Conservation (phyloP, 441 rosid species). For the Pelargonium australe region DNA sequence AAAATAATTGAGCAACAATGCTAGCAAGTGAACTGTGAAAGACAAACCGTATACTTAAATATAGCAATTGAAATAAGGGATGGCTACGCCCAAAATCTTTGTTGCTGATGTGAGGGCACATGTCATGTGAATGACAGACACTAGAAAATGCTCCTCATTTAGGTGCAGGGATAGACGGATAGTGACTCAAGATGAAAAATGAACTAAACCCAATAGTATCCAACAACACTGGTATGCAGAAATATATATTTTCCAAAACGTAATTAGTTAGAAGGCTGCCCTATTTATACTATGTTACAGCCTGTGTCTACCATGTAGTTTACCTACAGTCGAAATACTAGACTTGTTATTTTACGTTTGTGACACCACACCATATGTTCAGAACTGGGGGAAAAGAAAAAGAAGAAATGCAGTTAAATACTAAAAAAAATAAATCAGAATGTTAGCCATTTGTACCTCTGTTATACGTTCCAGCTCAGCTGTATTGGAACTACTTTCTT, state of each 20-base stretch:
- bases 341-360: not conserved
- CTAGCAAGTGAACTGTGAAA: not conserved
- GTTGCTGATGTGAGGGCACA: not conserved
- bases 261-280: not conserved
- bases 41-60: not conserved
- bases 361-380: too few species aligned
- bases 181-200: not conserved
- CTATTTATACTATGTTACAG: not conserved
- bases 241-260: not conserved
- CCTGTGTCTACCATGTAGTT: not conserved
- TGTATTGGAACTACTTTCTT: conserved; percentile 66
- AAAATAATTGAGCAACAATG: not conserved
- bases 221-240: not conserved
- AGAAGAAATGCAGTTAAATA: too few species aligned
- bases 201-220: not conserved
- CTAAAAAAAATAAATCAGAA: too few species aligned
- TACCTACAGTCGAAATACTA: not conserved
- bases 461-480: conserved; percentile 74
- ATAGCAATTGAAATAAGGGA: not conserved
- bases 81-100: not conserved
- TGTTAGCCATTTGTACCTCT: conserved; percentile 43
- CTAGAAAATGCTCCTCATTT: not conserved
- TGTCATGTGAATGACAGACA: not conserved
- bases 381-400: too few species aligned
- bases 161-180: not conserved